A percentile compares a stretch with the other conserved stretches of the same genome.
These are phyloP conservation scores for Calonectria pseudoreteaudii DNA, from an alignment of 2,329 filamentous ascomycete species.

Conservation along the genomic window DNA sequence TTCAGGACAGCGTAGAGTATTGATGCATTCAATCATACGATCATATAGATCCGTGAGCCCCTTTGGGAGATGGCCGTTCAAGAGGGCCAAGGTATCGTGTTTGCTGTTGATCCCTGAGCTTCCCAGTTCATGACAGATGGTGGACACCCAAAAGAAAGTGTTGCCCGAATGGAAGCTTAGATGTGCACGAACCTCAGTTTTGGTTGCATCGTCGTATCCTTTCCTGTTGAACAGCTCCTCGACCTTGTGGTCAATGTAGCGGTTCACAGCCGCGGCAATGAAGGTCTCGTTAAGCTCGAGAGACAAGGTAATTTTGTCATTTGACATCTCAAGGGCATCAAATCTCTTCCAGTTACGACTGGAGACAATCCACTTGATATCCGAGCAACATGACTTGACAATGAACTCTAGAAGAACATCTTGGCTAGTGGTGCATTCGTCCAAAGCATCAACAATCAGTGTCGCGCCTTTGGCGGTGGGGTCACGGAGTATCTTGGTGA, in stretches of 20 bases:
- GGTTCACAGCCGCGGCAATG: background rate
- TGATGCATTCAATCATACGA: constrained; percentile 52
- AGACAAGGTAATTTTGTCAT: background rate
- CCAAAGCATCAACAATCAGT: background rate
- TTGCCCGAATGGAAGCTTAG: background rate
- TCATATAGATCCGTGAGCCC: constrained; percentile 52
- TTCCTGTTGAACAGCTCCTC: background rate
- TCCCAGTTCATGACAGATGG: constrained; percentile 33
- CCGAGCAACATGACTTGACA: background rate
- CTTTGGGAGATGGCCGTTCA: constrained; percentile 44
- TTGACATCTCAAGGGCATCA: background rate
- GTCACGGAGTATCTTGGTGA: background rate
- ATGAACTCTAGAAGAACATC: background rate
- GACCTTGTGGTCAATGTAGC: background rate
- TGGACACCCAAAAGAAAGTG: constrained; percentile 47
- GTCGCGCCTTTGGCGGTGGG: background rate
- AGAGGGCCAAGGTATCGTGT: constrained; percentile 24
- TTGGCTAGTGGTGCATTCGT: background rate
- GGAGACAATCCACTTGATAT: background rate
- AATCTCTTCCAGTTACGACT: background rate
- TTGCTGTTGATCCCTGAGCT: background rate
- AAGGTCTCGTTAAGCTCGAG: background rate
- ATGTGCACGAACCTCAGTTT: background rate
- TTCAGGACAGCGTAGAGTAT: constrained; percentile 40
- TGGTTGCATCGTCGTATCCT: background rate